Percentiles rank a stretch among this genome's conserved stretches.
Conservation (phyloP, 1,284 basidiomycete species). For the Takashimella tepidaria region DNA sequence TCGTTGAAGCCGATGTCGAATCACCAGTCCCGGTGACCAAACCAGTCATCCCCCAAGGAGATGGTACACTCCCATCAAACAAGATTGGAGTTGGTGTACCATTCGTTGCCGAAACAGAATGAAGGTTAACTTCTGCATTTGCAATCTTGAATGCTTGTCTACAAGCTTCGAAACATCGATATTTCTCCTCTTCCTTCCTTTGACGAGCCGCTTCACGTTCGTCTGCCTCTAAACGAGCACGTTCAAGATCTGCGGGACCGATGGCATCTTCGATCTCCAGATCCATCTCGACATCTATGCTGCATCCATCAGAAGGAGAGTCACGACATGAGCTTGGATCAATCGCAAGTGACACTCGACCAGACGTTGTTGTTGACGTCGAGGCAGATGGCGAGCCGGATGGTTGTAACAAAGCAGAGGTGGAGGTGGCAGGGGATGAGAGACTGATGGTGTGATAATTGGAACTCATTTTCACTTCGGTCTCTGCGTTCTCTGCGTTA, state of each 20-base stretch:
- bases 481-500: background rate
- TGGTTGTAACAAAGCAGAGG: background rate
- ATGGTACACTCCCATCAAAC: slow-evolving; percentile 3
- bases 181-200: slow-evolving; percentile 31
- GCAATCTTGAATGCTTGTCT: slow-evolving; percentile 18
- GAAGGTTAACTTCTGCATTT: slow-evolving; percentile 10
- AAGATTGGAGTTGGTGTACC: background rate
- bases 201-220: slow-evolving; percentile 24
- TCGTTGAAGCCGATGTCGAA: too few species aligned
- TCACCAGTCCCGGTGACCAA: too few species aligned
- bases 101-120: too few species aligned
- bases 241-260: slow-evolving; percentile 38
- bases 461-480: too few species aligned
- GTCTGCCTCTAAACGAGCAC: slow-evolving; percentile 35
- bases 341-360: too few species aligned
- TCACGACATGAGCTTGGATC: too few species aligned
- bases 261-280: slow-evolving; percentile 24
- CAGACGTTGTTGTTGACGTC: too few species aligned
- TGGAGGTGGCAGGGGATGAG: too few species aligned
- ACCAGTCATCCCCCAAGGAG: slow-evolving; percentile 16
- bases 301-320: background rate
- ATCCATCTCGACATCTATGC: slow-evolving; percentile 10
- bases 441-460: too few species aligned
- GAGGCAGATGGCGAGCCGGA: too few species aligned
- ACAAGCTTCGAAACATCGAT: slow-evolving; percentile 31